These are phyloP conservation scores for Monosporozyma unispora DNA, from an alignment of 805 yeast genomes.

Conservation along the genomic window DNA sequence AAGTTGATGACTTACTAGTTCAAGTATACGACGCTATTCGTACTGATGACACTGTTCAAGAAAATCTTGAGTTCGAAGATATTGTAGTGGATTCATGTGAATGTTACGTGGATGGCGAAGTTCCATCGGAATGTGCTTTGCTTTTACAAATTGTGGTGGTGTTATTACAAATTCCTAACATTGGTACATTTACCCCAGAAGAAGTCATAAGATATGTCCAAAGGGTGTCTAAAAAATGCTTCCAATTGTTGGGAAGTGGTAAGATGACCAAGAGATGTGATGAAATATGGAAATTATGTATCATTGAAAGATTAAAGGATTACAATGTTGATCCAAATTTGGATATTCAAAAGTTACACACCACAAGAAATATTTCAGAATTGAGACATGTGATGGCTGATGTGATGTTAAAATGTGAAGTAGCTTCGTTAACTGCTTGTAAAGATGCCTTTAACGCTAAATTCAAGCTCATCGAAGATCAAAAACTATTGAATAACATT, in stretches of 20 bases:
- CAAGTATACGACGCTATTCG: conserved; percentile 28
- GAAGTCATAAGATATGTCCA: conserved; percentile 31
- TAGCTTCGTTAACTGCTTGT: conserved; percentile 39
- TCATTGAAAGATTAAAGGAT: conserved; percentile 30
- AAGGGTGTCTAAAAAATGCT: conserved; percentile 49
- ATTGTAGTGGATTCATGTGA: conserved; percentile 53
- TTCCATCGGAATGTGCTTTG: conserved; percentile 49
- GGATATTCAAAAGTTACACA: conserved; percentile 1
- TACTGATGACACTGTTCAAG: conserved; percentile 28
- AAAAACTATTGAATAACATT: conserved; percentile 49
- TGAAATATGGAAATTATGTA: conserved; percentile 21
- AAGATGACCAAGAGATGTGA: conserved; percentile 36
- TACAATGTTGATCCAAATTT: conserved; percentile 37
- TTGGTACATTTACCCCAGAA: conserved; percentile 10
- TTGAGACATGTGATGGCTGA: conserved; percentile 39
- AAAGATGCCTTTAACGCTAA: conserved; percentile 17
- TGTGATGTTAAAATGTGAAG: conserved; percentile 50
- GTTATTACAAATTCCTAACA: conserved; percentile 26
- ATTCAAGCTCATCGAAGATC: conserved; percentile 46
- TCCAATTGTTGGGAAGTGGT: conserved; percentile 47
- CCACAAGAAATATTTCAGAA: conserved; percentile 10
- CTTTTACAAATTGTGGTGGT: conserved; percentile 44
- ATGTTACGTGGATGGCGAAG: conserved; percentile 47
- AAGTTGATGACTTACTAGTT: conserved; percentile 25
- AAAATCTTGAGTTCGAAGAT: conserved; percentile 31